Evolutionary conservation across 1,284 basidiomycete genomes (phyloP).

Genomic region (Pascua sp.): DNA sequence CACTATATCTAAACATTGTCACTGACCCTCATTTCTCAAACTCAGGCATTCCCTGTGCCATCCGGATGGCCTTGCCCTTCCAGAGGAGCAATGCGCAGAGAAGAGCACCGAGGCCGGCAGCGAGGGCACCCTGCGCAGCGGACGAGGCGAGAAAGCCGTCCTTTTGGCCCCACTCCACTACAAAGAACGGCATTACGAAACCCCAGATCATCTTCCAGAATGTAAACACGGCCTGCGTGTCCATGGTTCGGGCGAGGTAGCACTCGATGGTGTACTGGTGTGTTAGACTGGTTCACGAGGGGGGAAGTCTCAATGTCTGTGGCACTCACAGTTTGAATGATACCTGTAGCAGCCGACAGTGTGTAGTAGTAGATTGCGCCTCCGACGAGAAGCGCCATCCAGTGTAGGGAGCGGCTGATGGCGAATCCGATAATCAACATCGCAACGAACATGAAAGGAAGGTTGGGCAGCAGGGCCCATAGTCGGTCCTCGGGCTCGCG

Average conservation of each 20-base stretch:
- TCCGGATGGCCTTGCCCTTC: conserved; percentile 25
- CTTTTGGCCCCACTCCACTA: conserved; percentile 35
- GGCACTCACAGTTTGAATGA: conserved; percentile 15
- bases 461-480: conserved; percentile 29
- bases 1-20: too few species aligned
- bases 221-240: conserved; percentile 46
- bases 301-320: too few species aligned
- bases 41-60: conserved; percentile 31
- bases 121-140: conserved; percentile 35
- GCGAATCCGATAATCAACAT: conserved; percentile 38
- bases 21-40: not conserved
- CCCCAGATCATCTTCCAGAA: conserved; percentile 48
- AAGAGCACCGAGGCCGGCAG: conserved; percentile 20
- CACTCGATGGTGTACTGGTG: conserved; percentile 41
- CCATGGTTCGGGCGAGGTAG: conserved; percentile 35
- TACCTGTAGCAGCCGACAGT: conserved; percentile 26
- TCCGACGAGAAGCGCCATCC: conserved; percentile 42
- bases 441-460: conserved; percentile 34
- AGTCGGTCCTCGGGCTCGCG: conserved; percentile 47
- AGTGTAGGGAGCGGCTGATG: conserved; percentile 31
- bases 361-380: conserved; percentile 42
- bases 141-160: conserved; percentile 30
- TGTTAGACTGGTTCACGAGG: too few species aligned
- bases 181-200: conserved; percentile 45
- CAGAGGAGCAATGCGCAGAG: conserved; percentile 30